Evolutionary conservation across 2,329 filamentous ascomycete species (phyloP).

Genomic region (Cadophora gregata): DNA sequence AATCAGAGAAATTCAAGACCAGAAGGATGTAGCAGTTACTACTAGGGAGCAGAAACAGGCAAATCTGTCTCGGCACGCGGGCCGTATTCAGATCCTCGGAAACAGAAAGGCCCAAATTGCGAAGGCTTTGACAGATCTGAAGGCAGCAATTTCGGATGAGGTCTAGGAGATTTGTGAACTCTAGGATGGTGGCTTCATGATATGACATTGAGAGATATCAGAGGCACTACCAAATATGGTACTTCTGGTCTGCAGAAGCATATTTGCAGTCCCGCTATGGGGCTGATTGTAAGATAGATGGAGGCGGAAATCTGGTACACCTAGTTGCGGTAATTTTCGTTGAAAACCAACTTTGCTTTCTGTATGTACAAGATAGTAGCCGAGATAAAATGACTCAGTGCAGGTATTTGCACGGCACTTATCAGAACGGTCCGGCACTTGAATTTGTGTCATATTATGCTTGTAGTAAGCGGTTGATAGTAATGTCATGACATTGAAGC

Average conservation of each 20-base stretch:
- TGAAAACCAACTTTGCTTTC: neutral
- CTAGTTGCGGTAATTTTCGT: neutral
- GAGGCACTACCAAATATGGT: neutral
- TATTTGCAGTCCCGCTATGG: neutral
- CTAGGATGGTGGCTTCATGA: neutral
- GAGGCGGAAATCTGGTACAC: neutral
- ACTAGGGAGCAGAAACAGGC: neutral
- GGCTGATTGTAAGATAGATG: neutral
- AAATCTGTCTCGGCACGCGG: neutral
- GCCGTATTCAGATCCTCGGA: conserved; percentile 4
- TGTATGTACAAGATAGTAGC: neutral
- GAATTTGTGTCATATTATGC: neutral
- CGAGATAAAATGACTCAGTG: neutral
- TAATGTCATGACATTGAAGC: no score
- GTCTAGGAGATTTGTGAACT: neutral
- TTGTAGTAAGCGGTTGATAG: no score
- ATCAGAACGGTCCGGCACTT: neutral
- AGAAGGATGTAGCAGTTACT: neutral
- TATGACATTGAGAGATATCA: neutral
- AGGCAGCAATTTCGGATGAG: conserved; percentile 6
- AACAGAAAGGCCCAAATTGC: conserved; percentile 12
- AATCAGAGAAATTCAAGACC: neutral
- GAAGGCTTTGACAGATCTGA: conserved; percentile 10
- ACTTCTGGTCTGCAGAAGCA: neutral
- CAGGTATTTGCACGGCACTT: neutral